Conservation (phyloP, 352 stramenopile species). For the Blastocystis sp. region DNA sequence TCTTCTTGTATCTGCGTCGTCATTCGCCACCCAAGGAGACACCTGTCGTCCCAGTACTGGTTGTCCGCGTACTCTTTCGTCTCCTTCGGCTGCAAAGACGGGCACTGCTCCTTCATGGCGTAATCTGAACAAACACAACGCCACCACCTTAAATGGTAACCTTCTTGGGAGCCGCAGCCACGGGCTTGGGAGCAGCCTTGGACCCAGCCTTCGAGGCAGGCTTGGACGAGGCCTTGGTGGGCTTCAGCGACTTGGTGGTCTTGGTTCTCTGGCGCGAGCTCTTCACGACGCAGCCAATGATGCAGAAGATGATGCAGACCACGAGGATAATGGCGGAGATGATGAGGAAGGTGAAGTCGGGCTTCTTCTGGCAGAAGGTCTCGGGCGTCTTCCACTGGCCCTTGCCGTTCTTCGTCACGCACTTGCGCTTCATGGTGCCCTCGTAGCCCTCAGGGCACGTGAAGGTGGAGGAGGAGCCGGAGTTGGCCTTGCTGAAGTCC, state of each 20-base stretch:
- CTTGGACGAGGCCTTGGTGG: neutral
- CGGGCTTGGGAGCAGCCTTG: neutral
- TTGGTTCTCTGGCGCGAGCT: slow-evolving; percentile 8
- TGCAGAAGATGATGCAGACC: slow-evolving; percentile 39
- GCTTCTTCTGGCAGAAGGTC: slow-evolving; percentile 38
- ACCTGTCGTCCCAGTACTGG: slow-evolving; percentile 62
- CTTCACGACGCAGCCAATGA: slow-evolving; percentile 42
- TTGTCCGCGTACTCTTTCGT: slow-evolving; percentile 52
- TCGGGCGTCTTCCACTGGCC: slow-evolving; percentile 9
- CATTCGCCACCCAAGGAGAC: neutral
- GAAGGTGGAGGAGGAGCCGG: neutral
- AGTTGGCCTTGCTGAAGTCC: neutral
- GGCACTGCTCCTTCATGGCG: neutral
- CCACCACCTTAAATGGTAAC: slow-evolving; percentile 40
- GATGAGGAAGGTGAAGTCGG: slow-evolving; percentile 40
- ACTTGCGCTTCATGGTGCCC: neutral
- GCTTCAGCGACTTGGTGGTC: slow-evolving; percentile 9
- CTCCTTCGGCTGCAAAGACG: neutral
- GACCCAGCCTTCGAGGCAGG: neutral
- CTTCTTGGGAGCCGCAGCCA: slow-evolving; percentile 19
- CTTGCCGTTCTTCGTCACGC: neutral
- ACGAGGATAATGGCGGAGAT: slow-evolving; percentile 37
- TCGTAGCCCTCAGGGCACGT: slow-evolving; percentile 17
- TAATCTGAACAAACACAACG: slow-evolving; percentile 9
- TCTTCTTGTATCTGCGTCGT: slow-evolving; percentile 54